Base-by-base conservation (phyloP, 805 yeast genomes). In the Priceomyces medius region DNA sequence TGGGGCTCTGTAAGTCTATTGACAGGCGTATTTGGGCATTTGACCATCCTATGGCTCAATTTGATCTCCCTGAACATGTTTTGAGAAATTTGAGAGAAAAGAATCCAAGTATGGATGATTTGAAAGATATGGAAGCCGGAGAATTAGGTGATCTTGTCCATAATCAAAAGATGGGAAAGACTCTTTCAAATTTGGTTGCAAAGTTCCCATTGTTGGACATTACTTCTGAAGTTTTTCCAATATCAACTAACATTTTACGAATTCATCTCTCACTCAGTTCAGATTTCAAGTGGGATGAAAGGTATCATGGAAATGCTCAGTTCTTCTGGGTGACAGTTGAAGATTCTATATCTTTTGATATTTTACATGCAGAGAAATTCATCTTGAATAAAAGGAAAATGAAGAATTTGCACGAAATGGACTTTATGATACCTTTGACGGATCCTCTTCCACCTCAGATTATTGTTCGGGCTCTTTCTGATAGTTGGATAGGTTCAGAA, bases 311-410 rank as follows among this genome's bases (percentile, higher is more conserved):
- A 0, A 78, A 75, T 47, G 84, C 86, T 1, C 95, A 89, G 59
- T 76, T 83, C 50, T 93, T 89, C 54, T 93, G 99, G 99, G 74
- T 93, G 3, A 75, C 91, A 47, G 95, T 91, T 4, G 98, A 90
- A 59, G 95, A 88, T 49, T 80, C 91, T 3, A 88, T 84, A 41
- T 76, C 78, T 38, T 77, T 86, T 0, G 75, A 76, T 44, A 79
- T 93, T 24, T 61, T 90, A 10, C 97, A 93, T 56, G 83, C 81
- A 44, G 97, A 93, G 48, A 87, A 82, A 57, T 76, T 89, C 47
- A 77, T 89, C 18, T 59, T 93, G 37, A 79, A 78, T 46, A 78
- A 73, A 46, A 77, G 73, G 36, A 82, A 79, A 46, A 56, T 81
- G 56, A 66, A 66, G 4, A 64, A 68, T 12, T 55, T 62, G 3